A percentile compares a stretch with the other conserved stretches of the same genome.
phyloP scores from a whole-genome alignment of 805 yeast species.

The Candida lessepsii region DNA sequence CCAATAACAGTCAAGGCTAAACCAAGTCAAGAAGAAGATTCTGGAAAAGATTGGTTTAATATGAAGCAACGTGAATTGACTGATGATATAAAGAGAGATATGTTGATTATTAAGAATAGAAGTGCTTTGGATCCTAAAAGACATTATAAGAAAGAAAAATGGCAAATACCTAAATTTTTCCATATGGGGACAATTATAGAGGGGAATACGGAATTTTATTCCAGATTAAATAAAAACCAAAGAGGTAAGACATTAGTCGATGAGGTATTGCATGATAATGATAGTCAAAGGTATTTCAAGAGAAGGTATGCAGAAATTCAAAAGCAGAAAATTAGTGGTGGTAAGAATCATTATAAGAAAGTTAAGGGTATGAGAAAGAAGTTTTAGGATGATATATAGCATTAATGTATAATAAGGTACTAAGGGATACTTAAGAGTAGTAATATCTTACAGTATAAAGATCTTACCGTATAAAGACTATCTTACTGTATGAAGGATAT shows the following conservation, averaged over 20 bases:
- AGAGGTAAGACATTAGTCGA: slow-evolving; percentile 79
- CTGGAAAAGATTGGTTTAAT: slow-evolving; percentile 75
- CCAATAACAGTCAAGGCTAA: slow-evolving; percentile 32
- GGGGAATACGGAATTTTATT: slow-evolving; percentile 75
- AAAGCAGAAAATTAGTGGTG: slow-evolving; percentile 57
- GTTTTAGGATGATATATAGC: slow-evolving; percentile 22
- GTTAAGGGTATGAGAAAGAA: slow-evolving; percentile 58
- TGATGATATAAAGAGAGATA: slow-evolving; percentile 69
- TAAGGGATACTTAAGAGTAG: background rate
- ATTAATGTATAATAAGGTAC: background rate
- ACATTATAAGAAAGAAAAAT: slow-evolving; percentile 84
- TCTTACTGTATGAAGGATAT: no score
- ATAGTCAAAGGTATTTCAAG: slow-evolving; percentile 74
- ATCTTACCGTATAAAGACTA: no score
- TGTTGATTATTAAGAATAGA: slow-evolving; percentile 77
- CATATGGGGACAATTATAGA: slow-evolving; percentile 88
- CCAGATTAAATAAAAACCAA: slow-evolving; percentile 65
- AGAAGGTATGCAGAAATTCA: slow-evolving; percentile 83
- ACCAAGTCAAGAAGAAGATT: slow-evolving; percentile 22
- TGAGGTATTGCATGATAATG: slow-evolving; percentile 73
- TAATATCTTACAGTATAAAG: no score
- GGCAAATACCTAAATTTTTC: slow-evolving; percentile 75
- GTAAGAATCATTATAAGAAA: slow-evolving; percentile 64
- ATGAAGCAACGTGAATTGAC: slow-evolving; percentile 77
- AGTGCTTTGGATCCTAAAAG: slow-evolving; percentile 93